Evolutionary conservation across 257 asterid species (phyloP), one percentile per base, ranked within the genome.

Genomic region (Rhazya stricta): DNA sequence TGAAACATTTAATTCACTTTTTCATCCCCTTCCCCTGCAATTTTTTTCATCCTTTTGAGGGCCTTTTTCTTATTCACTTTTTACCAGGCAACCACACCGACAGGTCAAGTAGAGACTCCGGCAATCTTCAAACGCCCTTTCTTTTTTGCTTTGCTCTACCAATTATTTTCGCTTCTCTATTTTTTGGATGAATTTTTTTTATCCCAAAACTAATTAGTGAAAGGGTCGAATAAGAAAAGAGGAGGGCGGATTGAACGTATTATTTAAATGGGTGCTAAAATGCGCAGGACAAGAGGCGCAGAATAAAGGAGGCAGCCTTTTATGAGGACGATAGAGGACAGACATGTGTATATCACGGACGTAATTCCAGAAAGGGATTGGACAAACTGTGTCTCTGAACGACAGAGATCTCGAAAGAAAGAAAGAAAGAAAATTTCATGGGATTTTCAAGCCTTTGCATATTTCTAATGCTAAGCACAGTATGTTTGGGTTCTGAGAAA

Each of bases 361-460:
- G 46, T 75, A 11, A 57, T 61, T 41, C 76, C 80, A 51, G 83
- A 79, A 70, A 75, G 77, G 83, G 80, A 75, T 79, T 51, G 83
- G 66, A 79, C 83, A 46, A 69, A 50, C 32, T 60, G 63, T 75
- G 79, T 62, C 77, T 50, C 79, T 50, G 76, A 68, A 39, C 79
- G 29, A 58, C 48, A 58, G 30, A 39, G 11, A 60, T 29, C 56
- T 45, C 67, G 27, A 62, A 74, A 73, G 12, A 56, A 13, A 46
- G 60, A 41, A 23, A 72, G 25, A 0, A 73, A 60, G 41, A 15
- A 43, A 42, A 29, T 25, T 25, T 25, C 65, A 23, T 9, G 41
- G 67, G 21, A 19, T 66, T 42, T 39, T 39, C 51, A 50, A 46
- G 63, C 12, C 50, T 70, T 46, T 4, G 43, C 60, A 63, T 48